Evolutionary conservation across 441 rosid species (phyloP).

Genomic region (Populus tomentosa): DNA sequence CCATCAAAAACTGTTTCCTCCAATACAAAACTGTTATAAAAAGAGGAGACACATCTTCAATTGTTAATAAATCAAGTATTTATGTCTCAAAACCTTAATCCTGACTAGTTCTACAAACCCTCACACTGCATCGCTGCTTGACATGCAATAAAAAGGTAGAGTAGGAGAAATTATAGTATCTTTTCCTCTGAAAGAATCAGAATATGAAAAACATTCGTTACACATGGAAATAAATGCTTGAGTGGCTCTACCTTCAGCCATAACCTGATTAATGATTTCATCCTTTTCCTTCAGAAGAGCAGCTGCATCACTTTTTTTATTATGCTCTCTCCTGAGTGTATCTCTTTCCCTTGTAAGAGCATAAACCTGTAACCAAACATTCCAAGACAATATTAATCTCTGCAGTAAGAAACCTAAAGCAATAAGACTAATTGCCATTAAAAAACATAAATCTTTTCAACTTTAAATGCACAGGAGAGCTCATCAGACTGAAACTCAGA

Average conservation of each 20-base stretch:
- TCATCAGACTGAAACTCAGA: neutral
- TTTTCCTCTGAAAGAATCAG: neutral
- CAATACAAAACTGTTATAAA: neutral
- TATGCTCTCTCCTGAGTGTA: conserved; percentile 96
- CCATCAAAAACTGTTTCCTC: neutral
- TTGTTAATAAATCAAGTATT: neutral
- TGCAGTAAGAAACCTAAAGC: conserved; percentile 1
- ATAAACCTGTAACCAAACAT: conserved; percentile 59
- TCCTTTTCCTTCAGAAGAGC: conserved; percentile 98
- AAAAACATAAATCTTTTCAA: neutral
- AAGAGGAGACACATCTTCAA: neutral
- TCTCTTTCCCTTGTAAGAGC: conserved; percentile 97
- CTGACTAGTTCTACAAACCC: neutral
- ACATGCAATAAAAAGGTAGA: neutral
- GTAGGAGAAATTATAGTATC: neutral
- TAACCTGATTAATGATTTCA: conserved; percentile 95
- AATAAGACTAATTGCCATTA: neutral
- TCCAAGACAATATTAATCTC: conserved; percentile 9
- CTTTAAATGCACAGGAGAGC: conserved; percentile 6
- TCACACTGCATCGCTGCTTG: neutral
- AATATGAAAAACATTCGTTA: neutral
- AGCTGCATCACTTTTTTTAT: conserved; percentile 91
- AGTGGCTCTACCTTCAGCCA: conserved; percentile 89
- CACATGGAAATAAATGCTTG: conserved; percentile 4
- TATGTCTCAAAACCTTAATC: neutral